Percentiles rank a stretch among this genome's conserved stretches.
Evolutionary conservation across 768 basidiomycete genomes (phyloP).

Genomic region (Rhodosporidiobolus sp.): DNA sequence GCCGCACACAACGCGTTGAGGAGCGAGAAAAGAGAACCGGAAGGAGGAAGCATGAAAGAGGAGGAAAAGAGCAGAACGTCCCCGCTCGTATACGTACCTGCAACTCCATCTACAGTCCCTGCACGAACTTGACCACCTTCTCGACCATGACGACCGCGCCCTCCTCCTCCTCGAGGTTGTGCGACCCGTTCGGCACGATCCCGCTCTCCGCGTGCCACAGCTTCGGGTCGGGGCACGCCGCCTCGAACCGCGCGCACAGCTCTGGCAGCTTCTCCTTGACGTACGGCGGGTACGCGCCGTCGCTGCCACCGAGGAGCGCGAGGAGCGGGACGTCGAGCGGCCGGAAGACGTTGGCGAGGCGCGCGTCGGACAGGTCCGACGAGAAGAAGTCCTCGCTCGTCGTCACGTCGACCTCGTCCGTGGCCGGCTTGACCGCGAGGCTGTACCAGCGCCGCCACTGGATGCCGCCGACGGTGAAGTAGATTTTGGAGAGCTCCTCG

Average conservation of each 20-base stretch:
- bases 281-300: neutral
- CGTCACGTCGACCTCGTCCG: conserved; percentile 4
- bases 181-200: neutral
- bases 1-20: no score
- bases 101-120: neutral
- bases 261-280: neutral
- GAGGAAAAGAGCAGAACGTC: neutral
- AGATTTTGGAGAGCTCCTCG: neutral
- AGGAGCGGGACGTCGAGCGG: neutral
- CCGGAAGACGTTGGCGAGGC: neutral
- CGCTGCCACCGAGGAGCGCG: neutral
- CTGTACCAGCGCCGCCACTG: neutral
- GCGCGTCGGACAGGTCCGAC: neutral
- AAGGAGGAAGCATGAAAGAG: neutral
- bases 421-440: neutral
- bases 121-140: neutral
- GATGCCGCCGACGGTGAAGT: neutral
- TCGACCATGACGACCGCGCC: neutral
- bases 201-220: neutral
- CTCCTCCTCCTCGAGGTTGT: neutral
- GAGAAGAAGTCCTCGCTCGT: conserved; percentile 10
- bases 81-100: no score
- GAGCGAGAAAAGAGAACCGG: no score
- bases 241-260: neutral
- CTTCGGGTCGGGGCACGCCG: neutral